Conservation (phyloP, 2,329 filamentous ascomycete genomes). For the Pestalotiopsis sp. region DNA sequence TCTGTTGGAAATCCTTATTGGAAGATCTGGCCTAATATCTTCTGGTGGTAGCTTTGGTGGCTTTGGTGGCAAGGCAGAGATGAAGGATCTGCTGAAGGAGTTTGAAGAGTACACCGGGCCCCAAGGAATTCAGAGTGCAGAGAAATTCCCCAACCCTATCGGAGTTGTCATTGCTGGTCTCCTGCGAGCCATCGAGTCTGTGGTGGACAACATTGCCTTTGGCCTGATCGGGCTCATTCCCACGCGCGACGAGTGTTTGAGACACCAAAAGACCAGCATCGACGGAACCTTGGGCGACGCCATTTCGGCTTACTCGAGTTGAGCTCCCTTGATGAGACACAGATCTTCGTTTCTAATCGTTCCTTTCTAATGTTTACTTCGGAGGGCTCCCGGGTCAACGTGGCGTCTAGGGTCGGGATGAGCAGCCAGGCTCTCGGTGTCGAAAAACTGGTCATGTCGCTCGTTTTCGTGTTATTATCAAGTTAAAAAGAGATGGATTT, state of each 20-base stretch:
- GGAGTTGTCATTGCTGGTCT: constrained; percentile 13
- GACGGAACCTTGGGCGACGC: constrained; percentile 16
- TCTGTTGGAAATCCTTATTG: constrained; percentile 15
- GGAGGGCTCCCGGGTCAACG: neutral
- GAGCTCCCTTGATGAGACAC: neutral
- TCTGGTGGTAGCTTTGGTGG: neutral
- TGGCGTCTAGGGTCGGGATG: neutral
- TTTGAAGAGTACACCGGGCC: neutral
- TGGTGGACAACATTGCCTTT: constrained; percentile 16
- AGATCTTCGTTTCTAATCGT: neutral
- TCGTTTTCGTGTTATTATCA: neutral
- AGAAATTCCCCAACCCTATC: constrained; percentile 14
- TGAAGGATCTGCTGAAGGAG: neutral
- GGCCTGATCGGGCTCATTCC: constrained; percentile 14
- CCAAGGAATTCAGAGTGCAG: neutral
- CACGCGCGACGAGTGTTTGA: constrained; percentile 14
- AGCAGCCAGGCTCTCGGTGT: neutral
- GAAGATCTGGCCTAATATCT: constrained; percentile 12
- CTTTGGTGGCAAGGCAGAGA: neutral
- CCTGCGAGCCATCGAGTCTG: constrained; percentile 13
- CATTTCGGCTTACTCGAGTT: constrained; percentile 13
- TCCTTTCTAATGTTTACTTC: neutral
- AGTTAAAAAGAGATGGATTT: too few species aligned
- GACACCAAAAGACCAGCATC: constrained; percentile 15
- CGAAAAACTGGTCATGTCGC: neutral